Conservation (phyloP, 106 monocot species). For the Amphibolis antarctica region DNA sequence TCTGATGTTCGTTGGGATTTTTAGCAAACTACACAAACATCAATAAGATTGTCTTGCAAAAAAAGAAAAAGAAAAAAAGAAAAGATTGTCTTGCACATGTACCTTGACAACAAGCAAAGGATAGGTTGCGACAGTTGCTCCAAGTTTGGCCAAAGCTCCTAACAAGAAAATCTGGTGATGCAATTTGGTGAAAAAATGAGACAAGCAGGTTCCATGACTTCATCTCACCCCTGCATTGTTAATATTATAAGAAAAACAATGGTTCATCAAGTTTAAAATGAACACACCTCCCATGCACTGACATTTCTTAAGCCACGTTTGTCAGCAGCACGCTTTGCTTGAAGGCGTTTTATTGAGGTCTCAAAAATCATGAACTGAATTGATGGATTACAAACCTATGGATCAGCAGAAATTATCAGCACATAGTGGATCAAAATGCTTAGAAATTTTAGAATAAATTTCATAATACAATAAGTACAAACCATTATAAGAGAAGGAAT, state of each 20-base stretch:
- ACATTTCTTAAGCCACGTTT: constrained; percentile 34
- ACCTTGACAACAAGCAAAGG: constrained; percentile 87
- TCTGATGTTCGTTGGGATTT: too few species aligned
- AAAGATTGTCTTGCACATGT: too few species aligned
- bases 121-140: constrained; percentile 66
- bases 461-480: neutral
- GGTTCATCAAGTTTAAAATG: neutral
- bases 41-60: neutral
- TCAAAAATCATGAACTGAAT: constrained; percentile 96
- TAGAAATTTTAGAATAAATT: neutral
- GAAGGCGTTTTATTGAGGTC: constrained; percentile 52
- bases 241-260: neutral
- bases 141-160: constrained; percentile 80
- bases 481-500: constrained; percentile 85
- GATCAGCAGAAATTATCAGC: neutral
- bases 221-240: neutral
- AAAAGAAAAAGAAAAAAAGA: too few species aligned
- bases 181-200: neutral
- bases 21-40: too few species aligned
- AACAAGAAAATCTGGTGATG: constrained; percentile 57
- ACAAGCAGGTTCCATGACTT: too few species aligned
- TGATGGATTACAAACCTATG: constrained; percentile 81
- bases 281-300: constrained; percentile 56
- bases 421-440: neutral
- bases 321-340: constrained; percentile 31